Percentiles rank a stretch among this genome's conserved stretches.
phyloP scores from a whole-genome alignment of 192 early-diverging fungal species.

The Phlyctochytrium bullatum region DNA sequence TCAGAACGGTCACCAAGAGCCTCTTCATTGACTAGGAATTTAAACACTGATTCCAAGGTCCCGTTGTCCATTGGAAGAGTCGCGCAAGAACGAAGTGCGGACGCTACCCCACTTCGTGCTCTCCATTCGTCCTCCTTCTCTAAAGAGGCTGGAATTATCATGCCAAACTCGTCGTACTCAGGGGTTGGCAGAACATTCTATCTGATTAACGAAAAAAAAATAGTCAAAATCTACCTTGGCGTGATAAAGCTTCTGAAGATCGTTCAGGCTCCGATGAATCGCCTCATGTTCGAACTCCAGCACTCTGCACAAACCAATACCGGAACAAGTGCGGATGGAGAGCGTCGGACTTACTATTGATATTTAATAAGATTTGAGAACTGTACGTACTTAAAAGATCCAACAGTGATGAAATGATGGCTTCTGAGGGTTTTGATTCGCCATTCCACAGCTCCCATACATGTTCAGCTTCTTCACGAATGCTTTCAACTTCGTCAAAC shows the following conservation, averaged over 20 bases:
- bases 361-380: too few relatives aligned
- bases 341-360: too few relatives aligned
- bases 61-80: constrained; percentile 50
- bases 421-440: neutral
- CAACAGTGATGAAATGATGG: constrained; percentile 18
- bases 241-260: constrained; percentile 61
- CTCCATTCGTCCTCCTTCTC: constrained; percentile 76
- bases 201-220: neutral
- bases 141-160: constrained; percentile 81
- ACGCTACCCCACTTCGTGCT: constrained; percentile 81
- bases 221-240: constrained; percentile 33
- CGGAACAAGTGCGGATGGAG: constrained; percentile 4
- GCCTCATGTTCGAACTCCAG: too few relatives aligned
- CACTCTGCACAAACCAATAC: constrained; percentile 4
- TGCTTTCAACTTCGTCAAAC: constrained; percentile 58
- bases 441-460: constrained; percentile 62
- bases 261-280: too few relatives aligned
- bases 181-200: constrained; percentile 72
- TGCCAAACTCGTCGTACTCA: constrained; percentile 87
- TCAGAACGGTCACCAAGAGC: constrained; percentile 83
- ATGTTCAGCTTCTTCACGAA: constrained; percentile 52
- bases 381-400: constrained; percentile 29
- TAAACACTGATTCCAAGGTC: constrained; percentile 56
- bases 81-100: constrained; percentile 66
- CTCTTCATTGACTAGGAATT: constrained; percentile 79